phyloP scores from a whole-genome alignment of 805 yeast genomes.

The Spathaspora girioi region DNA sequence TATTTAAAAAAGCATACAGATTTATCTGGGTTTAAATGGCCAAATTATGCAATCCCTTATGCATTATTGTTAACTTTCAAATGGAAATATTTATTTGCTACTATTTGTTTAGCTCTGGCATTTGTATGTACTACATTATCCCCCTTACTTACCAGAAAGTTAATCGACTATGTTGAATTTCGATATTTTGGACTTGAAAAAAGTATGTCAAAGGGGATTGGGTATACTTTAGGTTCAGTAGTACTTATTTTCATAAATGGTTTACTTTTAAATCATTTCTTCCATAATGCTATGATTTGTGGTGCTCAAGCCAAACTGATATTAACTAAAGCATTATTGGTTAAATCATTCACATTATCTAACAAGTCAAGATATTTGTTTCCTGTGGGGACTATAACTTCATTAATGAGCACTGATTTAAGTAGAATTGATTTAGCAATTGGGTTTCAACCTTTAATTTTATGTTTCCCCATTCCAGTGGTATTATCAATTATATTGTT shows the following conservation, averaged over 20 bases:
- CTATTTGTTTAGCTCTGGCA: constrained; percentile 40
- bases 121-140: constrained; percentile 53
- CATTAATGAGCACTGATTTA: constrained; percentile 42
- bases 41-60: constrained; percentile 31
- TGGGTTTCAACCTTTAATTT: constrained; percentile 40
- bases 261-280: constrained; percentile 37
- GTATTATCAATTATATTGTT: constrained; percentile 35
- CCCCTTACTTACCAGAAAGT: constrained; percentile 62
- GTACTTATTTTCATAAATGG: constrained; percentile 47
- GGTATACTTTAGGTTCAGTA: constrained; percentile 70
- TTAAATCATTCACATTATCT: constrained; percentile 36
- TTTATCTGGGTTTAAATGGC: constrained; percentile 36
- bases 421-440: constrained; percentile 42
- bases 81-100: constrained; percentile 38
- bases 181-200: constrained; percentile 41
- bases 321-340: constrained; percentile 34
- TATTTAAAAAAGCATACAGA: constrained; percentile 15
- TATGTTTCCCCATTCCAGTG: constrained; percentile 42
- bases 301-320: constrained; percentile 41
- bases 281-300: constrained; percentile 39
- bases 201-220: constrained; percentile 60
- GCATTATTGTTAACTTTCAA: constrained; percentile 51
- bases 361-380: constrained; percentile 30
- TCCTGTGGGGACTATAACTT: constrained; percentile 37
- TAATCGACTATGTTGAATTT: constrained; percentile 61